Base-by-base conservation (phyloP, 2,329 filamentous ascomycete genomes). In the Clarireedia paspali region DNA sequence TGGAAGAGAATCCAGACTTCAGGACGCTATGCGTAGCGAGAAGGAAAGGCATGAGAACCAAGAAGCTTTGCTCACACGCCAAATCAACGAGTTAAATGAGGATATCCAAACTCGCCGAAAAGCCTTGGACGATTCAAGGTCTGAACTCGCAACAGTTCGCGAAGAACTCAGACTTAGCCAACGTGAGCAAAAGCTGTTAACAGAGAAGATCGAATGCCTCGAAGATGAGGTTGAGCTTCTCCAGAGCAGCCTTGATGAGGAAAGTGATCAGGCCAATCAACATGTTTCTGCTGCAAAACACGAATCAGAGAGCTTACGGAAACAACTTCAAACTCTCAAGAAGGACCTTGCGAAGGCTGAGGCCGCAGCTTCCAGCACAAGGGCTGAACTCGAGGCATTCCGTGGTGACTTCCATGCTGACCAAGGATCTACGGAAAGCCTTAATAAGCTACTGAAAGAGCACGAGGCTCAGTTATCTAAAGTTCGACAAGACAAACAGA, bases 201-300 rank as follows among this genome's bases (percentile, higher is more conserved):
- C 76, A 49, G 84, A 88, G 61, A 89, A 84, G 67, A 75, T 84
- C 2, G 81, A 87, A 56, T 77, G 78, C 6, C 70, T 91, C 20
- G 86, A 91, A 66, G 87, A 91, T 61, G 88, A 91, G 67, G 77
- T 90, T n/a, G 84, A 89, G 53, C 81, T 89, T 27, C 72, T 91
- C 14, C 86, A 90, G 67, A 70, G 68, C n/a, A 70, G 67, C 27
- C 56, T 73, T 12, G 70, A 72, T 50, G 84, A 88, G 50, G 84
- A 87, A 67, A 78, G 79, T 45, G 81, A 85, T 60, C 78, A 81
- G 57, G 78, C 79, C 5, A 79, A 73, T 15, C 70, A 75, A 40
- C 75, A 78, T 46, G 66, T 79, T 9, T 66, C 71, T 50, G 70
- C 71, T 46, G 71, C 75, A 14, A 75, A 73, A 55, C 70, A 76